Evolutionary conservation across 345 rosid species (phyloP).

Genomic region (Salix purpurea): DNA sequence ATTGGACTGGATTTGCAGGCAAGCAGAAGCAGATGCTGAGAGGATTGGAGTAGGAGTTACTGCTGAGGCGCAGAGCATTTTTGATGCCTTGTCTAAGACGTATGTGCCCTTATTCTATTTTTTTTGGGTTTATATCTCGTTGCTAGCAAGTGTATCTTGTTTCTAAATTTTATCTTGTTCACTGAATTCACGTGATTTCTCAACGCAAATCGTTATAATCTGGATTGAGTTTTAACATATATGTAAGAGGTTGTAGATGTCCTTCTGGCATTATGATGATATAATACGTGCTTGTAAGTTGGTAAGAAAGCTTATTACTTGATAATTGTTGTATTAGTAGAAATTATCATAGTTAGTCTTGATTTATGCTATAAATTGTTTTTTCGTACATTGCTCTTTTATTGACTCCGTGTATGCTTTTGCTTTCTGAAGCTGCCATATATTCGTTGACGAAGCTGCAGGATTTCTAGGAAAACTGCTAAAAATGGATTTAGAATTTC

Average conservation of each 20-base stretch:
- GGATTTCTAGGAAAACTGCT: neutral
- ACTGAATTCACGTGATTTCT: neutral
- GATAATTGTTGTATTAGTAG: neutral
- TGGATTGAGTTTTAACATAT: neutral
- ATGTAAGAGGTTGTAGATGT: neutral
- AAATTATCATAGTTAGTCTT: neutral
- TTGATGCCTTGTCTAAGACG: slow-evolving; percentile 94
- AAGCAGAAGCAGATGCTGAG: slow-evolving; percentile 81
- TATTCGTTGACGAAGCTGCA: neutral
- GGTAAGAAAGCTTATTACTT: neutral
- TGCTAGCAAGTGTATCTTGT: neutral
- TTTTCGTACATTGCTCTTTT: neutral
- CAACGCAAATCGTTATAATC: neutral
- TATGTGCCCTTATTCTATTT: slow-evolving; percentile 18
- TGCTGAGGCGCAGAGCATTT: slow-evolving; percentile 74
- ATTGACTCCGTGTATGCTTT: neutral
- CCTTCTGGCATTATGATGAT: neutral
- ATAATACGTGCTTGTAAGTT: neutral
- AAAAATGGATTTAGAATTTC: neutral
- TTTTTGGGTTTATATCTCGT: neutral
- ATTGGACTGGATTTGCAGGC: slow-evolving; percentile 40
- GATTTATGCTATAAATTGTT: neutral
- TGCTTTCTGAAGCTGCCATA: neutral
- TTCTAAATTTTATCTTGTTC: neutral
- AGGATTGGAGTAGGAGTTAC: slow-evolving; percentile 95